Evolutionary conservation across 176 grass and related monocot species (phyloP).

Genomic region (Carex kokanica): DNA sequence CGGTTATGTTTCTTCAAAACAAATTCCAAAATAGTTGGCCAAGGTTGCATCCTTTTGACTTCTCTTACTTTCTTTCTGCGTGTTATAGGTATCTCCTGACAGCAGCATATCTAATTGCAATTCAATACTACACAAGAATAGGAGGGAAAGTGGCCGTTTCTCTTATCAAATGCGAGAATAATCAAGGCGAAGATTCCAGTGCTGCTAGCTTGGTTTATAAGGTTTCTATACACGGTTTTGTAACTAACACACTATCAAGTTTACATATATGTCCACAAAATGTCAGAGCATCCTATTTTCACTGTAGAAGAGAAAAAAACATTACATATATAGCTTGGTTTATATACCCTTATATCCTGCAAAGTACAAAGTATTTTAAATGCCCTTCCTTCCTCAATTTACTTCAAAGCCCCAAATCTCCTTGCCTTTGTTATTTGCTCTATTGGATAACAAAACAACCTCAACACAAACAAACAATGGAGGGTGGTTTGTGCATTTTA

Average conservation of each 20-base stretch:
- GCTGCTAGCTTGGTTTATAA: slow-evolving; percentile 99
- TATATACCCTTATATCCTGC: not conserved
- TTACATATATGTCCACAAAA: not conserved
- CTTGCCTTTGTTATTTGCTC: not conserved
- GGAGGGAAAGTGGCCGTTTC: slow-evolving; percentile 88
- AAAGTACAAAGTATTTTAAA: not conserved
- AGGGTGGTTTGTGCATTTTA: not conserved
- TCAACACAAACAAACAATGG: not conserved
- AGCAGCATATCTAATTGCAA: slow-evolving; percentile 83
- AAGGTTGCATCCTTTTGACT: not conserved
- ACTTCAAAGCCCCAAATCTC: not conserved
- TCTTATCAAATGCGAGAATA: slow-evolving; percentile 96
- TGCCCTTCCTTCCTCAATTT: not conserved
- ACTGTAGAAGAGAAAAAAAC: not conserved
- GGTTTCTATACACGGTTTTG: slow-evolving; percentile 34
- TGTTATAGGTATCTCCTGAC: slow-evolving; percentile 77
- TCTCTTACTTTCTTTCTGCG: not conserved
- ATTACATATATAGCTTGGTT: not conserved
- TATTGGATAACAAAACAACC: not conserved
- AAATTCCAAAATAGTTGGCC: not conserved
- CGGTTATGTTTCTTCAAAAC: not conserved
- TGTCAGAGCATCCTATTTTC: not conserved
- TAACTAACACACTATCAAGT: not conserved
- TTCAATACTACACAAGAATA: slow-evolving; percentile 95
- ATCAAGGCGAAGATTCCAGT: slow-evolving; percentile 90